Conservation (phyloP, 495 filamentous ascomycete species). For the Aspergillus campestris region DNA sequence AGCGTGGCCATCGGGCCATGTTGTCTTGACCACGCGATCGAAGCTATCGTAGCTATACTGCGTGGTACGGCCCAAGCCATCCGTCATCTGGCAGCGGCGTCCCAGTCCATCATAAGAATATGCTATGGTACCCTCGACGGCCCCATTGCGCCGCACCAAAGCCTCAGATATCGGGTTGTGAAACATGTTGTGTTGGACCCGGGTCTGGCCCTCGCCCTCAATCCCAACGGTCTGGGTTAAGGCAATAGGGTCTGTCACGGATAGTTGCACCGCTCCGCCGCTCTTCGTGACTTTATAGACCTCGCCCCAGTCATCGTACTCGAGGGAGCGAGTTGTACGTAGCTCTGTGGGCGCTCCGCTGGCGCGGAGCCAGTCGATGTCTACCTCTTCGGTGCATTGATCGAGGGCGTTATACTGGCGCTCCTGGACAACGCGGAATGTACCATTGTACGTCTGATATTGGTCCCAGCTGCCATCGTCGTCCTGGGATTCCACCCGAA, state of each 20-base stretch:
- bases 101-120: conserved; percentile 5
- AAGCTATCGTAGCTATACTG: conserved; percentile 3
- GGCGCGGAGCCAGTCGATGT: conserved; percentile 1
- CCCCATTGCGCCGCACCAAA: not conserved
- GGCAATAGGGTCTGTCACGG: not conserved
- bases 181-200: not conserved
- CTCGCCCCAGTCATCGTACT: conserved; percentile 6
- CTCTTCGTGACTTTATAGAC: not conserved
- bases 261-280: not conserved
- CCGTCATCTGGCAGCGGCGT: not conserved
- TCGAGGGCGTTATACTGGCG: conserved; percentile 1
- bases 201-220: conserved; percentile 3
- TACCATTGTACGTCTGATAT: not conserved
- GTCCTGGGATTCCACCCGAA: conserved; percentile 1
- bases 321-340: not conserved
- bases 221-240: not conserved
- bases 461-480: too few species aligned
- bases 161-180: not conserved
- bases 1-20: not conserved
- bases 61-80: not conserved
- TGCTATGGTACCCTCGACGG: not conserved
- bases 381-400: not conserved
- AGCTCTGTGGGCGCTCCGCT: not conserved
- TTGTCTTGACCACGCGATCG: conserved; percentile 2
- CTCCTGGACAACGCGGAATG: conserved; percentile 3